Base-by-base conservation (phyloP, 2,329 filamentous ascomycete genomes). In the Escovopsis sp. region DNA sequence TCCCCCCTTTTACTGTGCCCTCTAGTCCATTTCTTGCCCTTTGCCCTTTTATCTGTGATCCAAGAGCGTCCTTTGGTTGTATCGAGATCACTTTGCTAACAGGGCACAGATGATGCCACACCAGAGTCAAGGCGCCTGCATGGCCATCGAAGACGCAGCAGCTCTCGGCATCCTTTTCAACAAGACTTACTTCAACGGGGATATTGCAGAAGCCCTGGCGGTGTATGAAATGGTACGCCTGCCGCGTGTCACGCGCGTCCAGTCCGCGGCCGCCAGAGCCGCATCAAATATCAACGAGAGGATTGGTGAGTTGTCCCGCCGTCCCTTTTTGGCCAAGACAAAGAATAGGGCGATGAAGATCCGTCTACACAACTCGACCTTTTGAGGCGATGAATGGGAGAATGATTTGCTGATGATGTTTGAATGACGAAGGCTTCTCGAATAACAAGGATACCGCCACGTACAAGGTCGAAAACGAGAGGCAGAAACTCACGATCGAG, bases 51-150 rank as follows among this genome's bases (percentile, higher is more conserved):
- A 23, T 23, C 21, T 10, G 6, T 10, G 21, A 6, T 23, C 10
- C 21, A 23, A 23, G 21, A 6, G 6, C 21, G 21, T 6, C 6
- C 10, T 10, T 23, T 10, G n/a, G n/a, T n/a, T n/a, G n/a, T n/a
- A n/a, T n/a, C 21, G 21, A 5, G 21, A 23, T 23, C 6, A 23
- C 21, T 10, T 23, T 10, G 13, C 41, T 41, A n/a, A 41, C 30
- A 19, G n/a, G 4, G 25, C n/a, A n/a, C n/a, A 56, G 53, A 77
- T 77, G 71, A 72, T 79, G 68, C 74, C 76, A 1, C 66, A 81
- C 46, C 76, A 80, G 48, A 75, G 70, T 38, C 76, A 82, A 50
- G 76, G 76, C 4, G 75, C 75, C 0, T 77, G 73, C 44, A 76
- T 76, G 72, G 73, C 75, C 0, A 76, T 79, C 31, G 75, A 79